Evolutionary conservation across 2,329 filamentous ascomycete species (phyloP).

Genomic region (Cladosporium velox): DNA sequence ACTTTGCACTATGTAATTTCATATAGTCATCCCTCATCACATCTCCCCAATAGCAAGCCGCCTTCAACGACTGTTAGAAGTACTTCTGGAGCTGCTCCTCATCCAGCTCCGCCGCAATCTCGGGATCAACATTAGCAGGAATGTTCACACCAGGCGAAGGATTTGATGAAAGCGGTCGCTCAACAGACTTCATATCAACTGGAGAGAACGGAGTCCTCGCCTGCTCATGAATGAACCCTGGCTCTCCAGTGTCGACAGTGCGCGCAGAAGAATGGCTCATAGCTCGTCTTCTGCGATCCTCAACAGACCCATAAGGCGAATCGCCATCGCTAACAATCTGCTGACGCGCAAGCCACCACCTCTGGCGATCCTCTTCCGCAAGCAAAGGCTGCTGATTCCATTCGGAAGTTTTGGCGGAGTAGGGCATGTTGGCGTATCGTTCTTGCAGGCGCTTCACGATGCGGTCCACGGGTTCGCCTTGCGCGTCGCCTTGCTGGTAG

Average conservation of each 20-base stretch:
- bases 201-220: slow-evolving; percentile 10
- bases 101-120: slow-evolving; percentile 19
- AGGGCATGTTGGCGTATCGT: slow-evolving; percentile 20
- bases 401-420: slow-evolving; percentile 20
- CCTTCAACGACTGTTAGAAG: background rate
- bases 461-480: slow-evolving; percentile 1
- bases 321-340: slow-evolving; percentile 16
- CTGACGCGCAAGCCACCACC: slow-evolving; percentile 20
- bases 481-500: slow-evolving; percentile 13
- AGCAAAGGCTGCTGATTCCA: slow-evolving; percentile 21
- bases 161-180: slow-evolving; percentile 17
- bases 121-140: slow-evolving; percentile 17
- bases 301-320: background rate
- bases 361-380: slow-evolving; percentile 15
- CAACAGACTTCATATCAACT: background rate
- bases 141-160: slow-evolving; percentile 16
- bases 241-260: slow-evolving; percentile 20
- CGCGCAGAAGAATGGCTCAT: slow-evolving; percentile 19
- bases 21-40: slow-evolving; percentile 3
- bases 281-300: slow-evolving; percentile 3
- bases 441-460: slow-evolving; percentile 14
- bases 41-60: background rate
- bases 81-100: slow-evolving; percentile 19
- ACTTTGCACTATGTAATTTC: slow-evolving; percentile 3
- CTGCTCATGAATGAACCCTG: background rate